These are phyloP conservation scores for Phaeolepiota aurea DNA, from an alignment of 768 basidiomycete species.

Conservation along the genomic window DNA sequence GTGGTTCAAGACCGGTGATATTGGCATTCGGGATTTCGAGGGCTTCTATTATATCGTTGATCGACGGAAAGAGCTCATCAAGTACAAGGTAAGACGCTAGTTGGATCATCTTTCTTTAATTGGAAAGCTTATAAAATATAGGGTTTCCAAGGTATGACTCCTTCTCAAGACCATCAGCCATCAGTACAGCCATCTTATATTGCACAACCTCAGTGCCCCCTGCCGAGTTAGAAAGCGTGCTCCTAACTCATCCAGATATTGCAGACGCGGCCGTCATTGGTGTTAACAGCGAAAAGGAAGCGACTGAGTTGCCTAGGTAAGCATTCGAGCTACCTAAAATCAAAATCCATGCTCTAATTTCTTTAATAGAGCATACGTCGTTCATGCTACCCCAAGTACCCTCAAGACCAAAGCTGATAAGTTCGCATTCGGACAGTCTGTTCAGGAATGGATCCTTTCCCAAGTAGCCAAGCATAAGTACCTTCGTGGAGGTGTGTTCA, in stretches of 20 bases:
- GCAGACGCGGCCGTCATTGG: constrained; percentile 82
- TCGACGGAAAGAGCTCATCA: constrained; percentile 66
- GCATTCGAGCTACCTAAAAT: constrained; percentile 5
- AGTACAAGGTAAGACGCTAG: constrained; percentile 48
- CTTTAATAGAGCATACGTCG: constrained; percentile 54
- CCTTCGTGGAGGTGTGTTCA: constrained; percentile 53
- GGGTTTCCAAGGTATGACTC: constrained; percentile 64
- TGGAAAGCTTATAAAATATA: constrained; percentile 20
- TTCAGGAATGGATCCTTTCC: constrained; percentile 58
- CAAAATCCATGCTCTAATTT: not conserved
- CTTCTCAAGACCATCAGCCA: too few species aligned
- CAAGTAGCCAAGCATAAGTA: constrained; percentile 72
- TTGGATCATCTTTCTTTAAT: not conserved
- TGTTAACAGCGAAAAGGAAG: constrained; percentile 52
- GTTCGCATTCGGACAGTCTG: constrained; percentile 34
- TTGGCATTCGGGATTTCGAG: constrained; percentile 55
- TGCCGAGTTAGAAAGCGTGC: constrained; percentile 74
- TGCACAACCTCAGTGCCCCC: constrained; percentile 55
- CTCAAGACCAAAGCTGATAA: constrained; percentile 26
- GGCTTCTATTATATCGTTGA: constrained; percentile 75
- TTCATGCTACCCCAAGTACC: constrained; percentile 33
- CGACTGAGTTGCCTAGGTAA: constrained; percentile 76
- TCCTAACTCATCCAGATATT: constrained; percentile 68
- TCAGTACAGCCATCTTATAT: too few species aligned
- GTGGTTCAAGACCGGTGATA: constrained; percentile 90